These are phyloP conservation scores for Fusarium domesticum DNA, from an alignment of 2,329 filamentous ascomycete genomes.

Conservation along the genomic window DNA sequence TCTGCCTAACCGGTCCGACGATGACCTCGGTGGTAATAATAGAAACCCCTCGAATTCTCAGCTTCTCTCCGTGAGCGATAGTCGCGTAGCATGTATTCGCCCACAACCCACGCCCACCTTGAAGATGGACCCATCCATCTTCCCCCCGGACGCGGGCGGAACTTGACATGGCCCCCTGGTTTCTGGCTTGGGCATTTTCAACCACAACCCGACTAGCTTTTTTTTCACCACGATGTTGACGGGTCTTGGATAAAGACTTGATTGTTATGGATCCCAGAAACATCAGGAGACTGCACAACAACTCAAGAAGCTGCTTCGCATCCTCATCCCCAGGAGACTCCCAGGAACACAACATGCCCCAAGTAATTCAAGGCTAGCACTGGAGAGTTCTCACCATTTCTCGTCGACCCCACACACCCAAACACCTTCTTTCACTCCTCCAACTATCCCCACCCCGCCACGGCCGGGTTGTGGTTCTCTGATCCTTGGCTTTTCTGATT, in stretches of 20 bases:
- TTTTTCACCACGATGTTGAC: slow-evolving; percentile 1
- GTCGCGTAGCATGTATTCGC: slow-evolving; percentile 6
- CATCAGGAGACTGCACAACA: too few species aligned
- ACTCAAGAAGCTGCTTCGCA: too few species aligned
- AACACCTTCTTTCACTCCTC: neutral
- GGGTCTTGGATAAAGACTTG: neutral
- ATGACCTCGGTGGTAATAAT: neutral
- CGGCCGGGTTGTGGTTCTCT: neutral
- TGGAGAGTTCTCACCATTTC: neutral
- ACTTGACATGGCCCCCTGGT: slow-evolving; percentile 17
- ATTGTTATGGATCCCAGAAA: too few species aligned
- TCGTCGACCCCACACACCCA: too few species aligned
- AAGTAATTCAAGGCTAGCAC: neutral
- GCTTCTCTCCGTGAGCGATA: neutral
- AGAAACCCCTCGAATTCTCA: neutral
- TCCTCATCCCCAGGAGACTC: too few species aligned
- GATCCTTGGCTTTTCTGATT: slow-evolving; percentile 1
- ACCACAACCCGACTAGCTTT: slow-evolving; percentile 9
- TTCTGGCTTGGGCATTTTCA: slow-evolving; percentile 7
- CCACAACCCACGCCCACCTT: slow-evolving; percentile 12
- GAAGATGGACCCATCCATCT: slow-evolving; percentile 16
- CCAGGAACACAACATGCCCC: too few species aligned
- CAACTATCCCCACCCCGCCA: neutral
- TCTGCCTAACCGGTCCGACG: too few species aligned
- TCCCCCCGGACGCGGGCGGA: slow-evolving; percentile 14